These are phyloP conservation scores for Durio zibethinus DNA, from an alignment of 345 rosid species.

Conservation along the genomic window DNA sequence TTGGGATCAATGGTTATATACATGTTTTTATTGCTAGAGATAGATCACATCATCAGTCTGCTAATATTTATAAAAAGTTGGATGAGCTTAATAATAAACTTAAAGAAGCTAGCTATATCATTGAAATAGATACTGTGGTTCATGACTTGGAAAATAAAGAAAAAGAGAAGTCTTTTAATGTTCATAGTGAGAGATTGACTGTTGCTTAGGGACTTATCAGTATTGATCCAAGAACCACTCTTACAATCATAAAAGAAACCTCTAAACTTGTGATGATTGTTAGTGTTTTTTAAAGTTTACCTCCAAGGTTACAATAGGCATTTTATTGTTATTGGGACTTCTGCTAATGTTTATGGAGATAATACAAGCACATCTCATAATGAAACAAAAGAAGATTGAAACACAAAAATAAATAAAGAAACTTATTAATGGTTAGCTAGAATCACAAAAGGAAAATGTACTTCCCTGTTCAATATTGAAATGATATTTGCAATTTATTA, in stretches of 20 bases:
- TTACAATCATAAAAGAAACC: conserved; percentile 51
- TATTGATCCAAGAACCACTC: conserved; percentile 38
- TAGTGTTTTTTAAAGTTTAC: conserved; percentile 50
- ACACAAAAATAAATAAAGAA: not conserved
- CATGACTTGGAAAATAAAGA: conserved; percentile 55
- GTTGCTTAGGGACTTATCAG: conserved; percentile 49
- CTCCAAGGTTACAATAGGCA: conserved; percentile 39
- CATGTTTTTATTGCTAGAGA: conserved; percentile 53
- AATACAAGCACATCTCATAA: not conserved
- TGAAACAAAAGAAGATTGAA: not conserved
- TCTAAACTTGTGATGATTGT: conserved; percentile 53
- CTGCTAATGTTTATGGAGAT: not conserved
- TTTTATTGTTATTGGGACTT: conserved; percentile 25
- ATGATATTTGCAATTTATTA: too few relatives aligned
- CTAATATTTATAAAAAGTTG: conserved; percentile 38
- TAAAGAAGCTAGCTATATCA: conserved; percentile 42
- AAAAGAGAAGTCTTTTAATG: conserved; percentile 47
- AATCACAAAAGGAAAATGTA: too few relatives aligned
- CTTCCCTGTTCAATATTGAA: not conserved
- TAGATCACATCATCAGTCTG: conserved; percentile 28
- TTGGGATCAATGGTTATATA: conserved; percentile 38
- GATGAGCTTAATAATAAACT: conserved; percentile 42
- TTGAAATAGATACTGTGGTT: conserved; percentile 39
- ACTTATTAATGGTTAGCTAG: not conserved
- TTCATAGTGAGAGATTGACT: conserved; percentile 55